Conservation (phyloP, 148 eudicot species). For the Nyssa sinensis region DNA sequence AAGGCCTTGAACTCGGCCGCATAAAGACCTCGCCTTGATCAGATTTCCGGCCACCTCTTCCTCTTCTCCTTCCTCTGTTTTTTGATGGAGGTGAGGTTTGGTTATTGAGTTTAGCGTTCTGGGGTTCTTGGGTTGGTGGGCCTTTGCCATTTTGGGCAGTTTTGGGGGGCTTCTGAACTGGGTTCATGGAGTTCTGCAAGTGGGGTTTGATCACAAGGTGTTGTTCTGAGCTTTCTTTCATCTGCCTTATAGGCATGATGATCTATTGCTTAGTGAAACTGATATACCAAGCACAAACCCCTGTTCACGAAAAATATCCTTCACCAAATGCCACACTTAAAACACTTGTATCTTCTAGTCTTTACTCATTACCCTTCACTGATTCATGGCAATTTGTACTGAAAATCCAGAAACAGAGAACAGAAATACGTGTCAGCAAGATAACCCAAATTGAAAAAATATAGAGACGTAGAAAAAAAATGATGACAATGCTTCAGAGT, state of each 20-base stretch:
- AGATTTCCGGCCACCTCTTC: constrained; percentile 59
- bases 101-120: constrained; percentile 27
- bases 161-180: constrained; percentile 38
- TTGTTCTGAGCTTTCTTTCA: constrained; percentile 59
- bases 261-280: background rate
- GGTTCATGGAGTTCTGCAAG: constrained; percentile 36
- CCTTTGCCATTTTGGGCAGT: constrained; percentile 46
- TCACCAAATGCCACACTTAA: constrained; percentile 25
- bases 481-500: constrained; percentile 17
- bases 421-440: constrained; percentile 30
- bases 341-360: constrained; percentile 17
- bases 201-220: constrained; percentile 55
- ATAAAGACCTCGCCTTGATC: constrained; percentile 50
- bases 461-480: background rate
- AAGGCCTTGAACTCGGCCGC: constrained; percentile 60
- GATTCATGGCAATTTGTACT: constrained; percentile 25
- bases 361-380: constrained; percentile 21
- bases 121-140: constrained; percentile 36
- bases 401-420: constrained; percentile 27
- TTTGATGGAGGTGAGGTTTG: constrained; percentile 43
- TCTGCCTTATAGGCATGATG: constrained; percentile 66
- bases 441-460: constrained; percentile 11
- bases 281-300: background rate
- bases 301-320: constrained; percentile 6
- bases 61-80: constrained; percentile 59